Evolutionary conservation across 2,329 filamentous ascomycete species (phyloP).

Genomic region (Fusarium tjaetaba): DNA sequence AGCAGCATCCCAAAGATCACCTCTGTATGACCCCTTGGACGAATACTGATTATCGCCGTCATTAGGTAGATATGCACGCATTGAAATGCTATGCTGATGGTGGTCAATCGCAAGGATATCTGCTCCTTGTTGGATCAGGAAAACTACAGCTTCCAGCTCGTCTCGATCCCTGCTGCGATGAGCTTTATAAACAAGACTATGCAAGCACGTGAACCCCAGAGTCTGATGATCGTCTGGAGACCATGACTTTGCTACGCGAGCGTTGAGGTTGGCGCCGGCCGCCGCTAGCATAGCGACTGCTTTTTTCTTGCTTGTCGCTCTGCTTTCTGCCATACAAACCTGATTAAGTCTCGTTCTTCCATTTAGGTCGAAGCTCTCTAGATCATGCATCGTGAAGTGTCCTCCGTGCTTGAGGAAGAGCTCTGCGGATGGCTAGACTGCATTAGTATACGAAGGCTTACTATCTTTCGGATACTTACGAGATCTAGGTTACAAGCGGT

Average conservation of each 20-base stretch:
- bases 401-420: slow-evolving; percentile 2
- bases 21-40: slow-evolving; percentile 12
- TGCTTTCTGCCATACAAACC: slow-evolving; percentile 2
- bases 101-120: background rate
- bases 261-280: background rate
- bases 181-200: slow-evolving; percentile 5
- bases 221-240: slow-evolving; percentile 14
- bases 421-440: background rate
- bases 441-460: background rate
- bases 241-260: background rate
- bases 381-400: background rate
- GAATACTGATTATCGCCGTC: slow-evolving; percentile 7
- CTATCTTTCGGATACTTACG: background rate
- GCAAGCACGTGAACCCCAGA: background rate
- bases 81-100: background rate
- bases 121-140: background rate
- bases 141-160: background rate
- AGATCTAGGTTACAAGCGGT: slow-evolving; percentile 10
- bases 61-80: slow-evolving; percentile 6
- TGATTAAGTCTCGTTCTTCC: slow-evolving; percentile 10
- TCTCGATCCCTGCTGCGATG: background rate
- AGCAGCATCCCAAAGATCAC: slow-evolving; percentile 28
- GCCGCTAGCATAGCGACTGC: background rate
- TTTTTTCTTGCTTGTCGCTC: background rate
- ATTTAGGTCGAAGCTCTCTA: slow-evolving; percentile 11